A percentile compares a stretch with the other conserved stretches of the same genome.
Conservation (phyloP, 2,329 filamentous ascomycete species). For the Venturia oleaginea region DNA sequence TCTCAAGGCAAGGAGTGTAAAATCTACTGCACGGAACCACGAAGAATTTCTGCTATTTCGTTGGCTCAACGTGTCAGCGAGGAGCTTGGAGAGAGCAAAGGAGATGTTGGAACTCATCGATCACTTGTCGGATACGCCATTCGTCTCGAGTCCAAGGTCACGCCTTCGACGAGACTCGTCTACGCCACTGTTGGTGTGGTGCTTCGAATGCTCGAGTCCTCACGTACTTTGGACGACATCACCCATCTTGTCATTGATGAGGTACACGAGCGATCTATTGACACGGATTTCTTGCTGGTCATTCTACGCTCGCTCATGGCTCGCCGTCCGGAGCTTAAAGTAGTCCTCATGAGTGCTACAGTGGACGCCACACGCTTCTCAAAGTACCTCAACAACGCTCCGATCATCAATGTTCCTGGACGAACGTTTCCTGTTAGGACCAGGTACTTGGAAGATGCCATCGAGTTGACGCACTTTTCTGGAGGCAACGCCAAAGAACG, state of each 20-base stretch:
- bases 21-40: slow-evolving; percentile 90
- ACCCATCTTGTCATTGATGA: slow-evolving; percentile 96
- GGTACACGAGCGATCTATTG: slow-evolving; percentile 88
- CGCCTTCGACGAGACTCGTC: slow-evolving; percentile 71
- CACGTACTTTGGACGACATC: slow-evolving; percentile 76
- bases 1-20: slow-evolving; percentile 74
- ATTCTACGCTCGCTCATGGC: slow-evolving; percentile 76
- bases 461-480: slow-evolving; percentile 73
- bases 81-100: slow-evolving; percentile 77
- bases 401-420: slow-evolving; percentile 82
- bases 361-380: slow-evolving; percentile 91
- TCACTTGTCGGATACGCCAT: slow-evolving; percentile 94
- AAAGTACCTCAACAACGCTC: slow-evolving; percentile 73
- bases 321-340: slow-evolving; percentile 72
- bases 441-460: slow-evolving; percentile 82
- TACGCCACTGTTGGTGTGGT: slow-evolving; percentile 88
- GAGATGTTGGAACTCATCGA: slow-evolving; percentile 69
- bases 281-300: slow-evolving; percentile 92
- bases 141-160: slow-evolving; percentile 78
- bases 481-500: slow-evolving; percentile 41
- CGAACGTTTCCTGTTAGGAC: slow-evolving; percentile 88
- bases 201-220: slow-evolving; percentile 92
- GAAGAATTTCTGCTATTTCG: slow-evolving; percentile 92
- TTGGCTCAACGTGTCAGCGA: slow-evolving; percentile 88
- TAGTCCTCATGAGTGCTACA: slow-evolving; percentile 95